Evolutionary conservation across 805 yeast species (phyloP).

Genomic region (Teunomyces lycoperdinae): DNA sequence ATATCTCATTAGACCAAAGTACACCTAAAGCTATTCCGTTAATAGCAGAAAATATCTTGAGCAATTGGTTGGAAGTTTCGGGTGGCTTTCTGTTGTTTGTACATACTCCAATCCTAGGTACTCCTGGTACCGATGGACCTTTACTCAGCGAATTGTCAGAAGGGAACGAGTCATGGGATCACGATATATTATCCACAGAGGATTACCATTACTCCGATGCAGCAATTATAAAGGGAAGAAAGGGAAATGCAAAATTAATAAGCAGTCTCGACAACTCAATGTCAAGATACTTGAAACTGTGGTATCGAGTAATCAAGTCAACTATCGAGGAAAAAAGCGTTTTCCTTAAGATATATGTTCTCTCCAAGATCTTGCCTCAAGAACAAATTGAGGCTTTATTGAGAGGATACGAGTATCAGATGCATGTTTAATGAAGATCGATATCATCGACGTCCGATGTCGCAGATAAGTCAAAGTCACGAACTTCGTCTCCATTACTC

Average conservation of each 20-base stretch:
- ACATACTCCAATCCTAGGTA: constrained; percentile 28
- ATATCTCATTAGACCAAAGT: constrained; percentile 1
- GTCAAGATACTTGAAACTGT: neutral
- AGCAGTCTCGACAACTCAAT: neutral
- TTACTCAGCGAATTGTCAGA: constrained; percentile 3
- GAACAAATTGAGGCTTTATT: neutral
- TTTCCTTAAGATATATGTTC: neutral
- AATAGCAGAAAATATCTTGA: constrained; percentile 22
- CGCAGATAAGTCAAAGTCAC: constrained; percentile 13
- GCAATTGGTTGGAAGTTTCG: constrained; percentile 27
- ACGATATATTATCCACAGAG: constrained; percentile 17
- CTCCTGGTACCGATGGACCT: constrained; percentile 27
- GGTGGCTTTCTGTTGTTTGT: constrained; percentile 12
- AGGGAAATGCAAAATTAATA: neutral
- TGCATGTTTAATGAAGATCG: constrained; percentile 2
- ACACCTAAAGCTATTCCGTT: constrained; percentile 16
- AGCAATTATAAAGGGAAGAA: neutral
- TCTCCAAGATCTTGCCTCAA: constrained; percentile 3
- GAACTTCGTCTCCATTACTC: constrained; percentile 7
- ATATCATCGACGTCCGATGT: constrained; percentile 17
- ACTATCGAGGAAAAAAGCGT: neutral
- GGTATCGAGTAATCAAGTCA: neutral
- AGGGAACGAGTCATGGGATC: constrained; percentile 14
- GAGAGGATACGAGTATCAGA: neutral
- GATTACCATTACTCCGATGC: constrained; percentile 10